Evolutionary conservation across 139 green algal genomes (phyloP).

Genomic region (Chlamydomonas incerta): DNA sequence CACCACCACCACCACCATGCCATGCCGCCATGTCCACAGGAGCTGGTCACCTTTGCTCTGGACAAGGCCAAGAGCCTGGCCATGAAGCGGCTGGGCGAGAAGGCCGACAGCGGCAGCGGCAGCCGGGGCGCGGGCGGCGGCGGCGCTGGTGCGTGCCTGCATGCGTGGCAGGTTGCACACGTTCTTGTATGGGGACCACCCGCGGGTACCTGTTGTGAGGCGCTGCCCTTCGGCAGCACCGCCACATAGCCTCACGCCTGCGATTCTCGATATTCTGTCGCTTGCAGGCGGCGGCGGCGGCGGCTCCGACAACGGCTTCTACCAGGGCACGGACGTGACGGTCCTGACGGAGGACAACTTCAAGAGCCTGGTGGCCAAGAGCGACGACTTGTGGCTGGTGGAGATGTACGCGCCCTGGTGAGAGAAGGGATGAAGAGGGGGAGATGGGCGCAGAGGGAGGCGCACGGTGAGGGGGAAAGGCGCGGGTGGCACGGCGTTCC

Average conservation of each 20-base stretch:
- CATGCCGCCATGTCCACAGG: slow-evolving; percentile 18
- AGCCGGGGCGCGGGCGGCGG: slow-evolving; percentile 18
- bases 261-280: neutral
- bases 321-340: slow-evolving; percentile 77
- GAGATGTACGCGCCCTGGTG: slow-evolving; percentile 77
- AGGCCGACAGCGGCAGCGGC: slow-evolving; percentile 28
- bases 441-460: no score
- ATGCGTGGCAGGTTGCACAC: no score
- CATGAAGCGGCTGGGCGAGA: slow-evolving; percentile 63
- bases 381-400: slow-evolving; percentile 86
- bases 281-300: slow-evolving; percentile 1
- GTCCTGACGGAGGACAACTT: slow-evolving; percentile 83
- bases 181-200: no score
- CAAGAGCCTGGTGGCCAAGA: slow-evolving; percentile 73
- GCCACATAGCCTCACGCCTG: neutral
- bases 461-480: no score
- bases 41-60: slow-evolving; percentile 83
- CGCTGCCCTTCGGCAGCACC: no score
- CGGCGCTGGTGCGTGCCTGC: slow-evolving; percentile 27
- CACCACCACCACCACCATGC: neutral
- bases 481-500: no score
- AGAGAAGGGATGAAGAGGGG: neutral
- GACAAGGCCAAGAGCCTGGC: slow-evolving; percentile 74
- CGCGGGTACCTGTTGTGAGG: no score
- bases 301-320: slow-evolving; percentile 59